Conservation (phyloP, 306 rosid genomes). For the Vigna angularis region DNA sequence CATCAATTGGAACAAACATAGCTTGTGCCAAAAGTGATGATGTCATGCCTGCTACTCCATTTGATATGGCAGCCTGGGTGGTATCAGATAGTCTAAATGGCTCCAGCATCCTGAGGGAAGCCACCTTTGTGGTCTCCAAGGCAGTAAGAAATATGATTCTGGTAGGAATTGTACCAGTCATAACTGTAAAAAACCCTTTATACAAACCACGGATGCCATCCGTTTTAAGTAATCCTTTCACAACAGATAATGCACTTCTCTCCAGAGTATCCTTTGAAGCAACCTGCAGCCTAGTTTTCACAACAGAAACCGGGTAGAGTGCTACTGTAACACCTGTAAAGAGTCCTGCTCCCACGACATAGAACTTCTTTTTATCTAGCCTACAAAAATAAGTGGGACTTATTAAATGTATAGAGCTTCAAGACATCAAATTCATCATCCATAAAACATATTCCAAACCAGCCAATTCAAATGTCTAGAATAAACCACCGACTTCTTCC, state of each 20-base stretch:
- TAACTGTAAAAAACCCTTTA: conserved; percentile 84
- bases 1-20: conserved; percentile 90
- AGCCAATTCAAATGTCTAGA: conserved; percentile 14
- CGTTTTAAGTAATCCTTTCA: conserved; percentile 71
- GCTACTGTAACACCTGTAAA: conserved; percentile 86
- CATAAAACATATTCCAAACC: background rate
- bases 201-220: conserved; percentile 92
- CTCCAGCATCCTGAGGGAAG: conserved; percentile 69
- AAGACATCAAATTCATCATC: conserved; percentile 21
- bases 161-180: conserved; percentile 87
- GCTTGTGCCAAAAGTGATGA: conserved; percentile 81
- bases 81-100: conserved; percentile 82
- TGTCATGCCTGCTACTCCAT: conserved; percentile 87
- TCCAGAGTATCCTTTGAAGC: conserved; percentile 77
- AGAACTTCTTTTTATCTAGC: conserved; percentile 86
- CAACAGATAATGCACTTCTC: conserved; percentile 72
- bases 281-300: conserved; percentile 91
- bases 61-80: conserved; percentile 81
- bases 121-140: conserved; percentile 82
- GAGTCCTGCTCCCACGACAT: conserved; percentile 86
- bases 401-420: conserved; percentile 28
- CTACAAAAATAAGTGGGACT: conserved; percentile 56
- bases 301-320: conserved; percentile 87
- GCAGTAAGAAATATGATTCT: conserved; percentile 85
- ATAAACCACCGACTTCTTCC: background rate